phyloP scores from a whole-genome alignment of 139 green algal species.

The Chlorella sp. region DNA sequence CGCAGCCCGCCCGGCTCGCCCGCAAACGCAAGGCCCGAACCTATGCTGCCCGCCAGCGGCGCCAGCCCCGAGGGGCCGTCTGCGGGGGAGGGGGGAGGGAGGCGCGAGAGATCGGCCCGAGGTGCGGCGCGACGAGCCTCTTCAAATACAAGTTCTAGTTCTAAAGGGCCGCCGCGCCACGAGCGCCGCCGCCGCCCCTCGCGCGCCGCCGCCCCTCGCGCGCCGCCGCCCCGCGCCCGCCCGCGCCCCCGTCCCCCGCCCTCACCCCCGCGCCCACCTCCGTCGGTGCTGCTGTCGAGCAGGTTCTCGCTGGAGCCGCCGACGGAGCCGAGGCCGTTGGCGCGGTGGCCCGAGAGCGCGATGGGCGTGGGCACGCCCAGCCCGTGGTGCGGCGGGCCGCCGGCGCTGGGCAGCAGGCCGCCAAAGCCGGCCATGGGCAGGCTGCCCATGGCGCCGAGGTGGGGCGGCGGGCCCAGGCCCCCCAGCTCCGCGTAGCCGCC shows the following conservation, averaged over 20 bases:
- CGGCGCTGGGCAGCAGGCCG: constrained; percentile 1
- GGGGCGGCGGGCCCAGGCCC: constrained; percentile 12
- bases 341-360: constrained; percentile 13
- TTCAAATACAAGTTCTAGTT: constrained; percentile 3
- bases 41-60: constrained; percentile 6
- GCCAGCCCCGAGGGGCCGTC: constrained; percentile 16
- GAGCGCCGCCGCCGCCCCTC: no score
- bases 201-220: no score
- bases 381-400: not conserved
- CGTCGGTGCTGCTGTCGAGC: constrained; percentile 6
- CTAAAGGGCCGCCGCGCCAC: no score
- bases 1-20: not conserved
- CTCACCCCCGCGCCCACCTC: no score
- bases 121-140: no score
- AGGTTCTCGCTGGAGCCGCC: constrained; percentile 28
- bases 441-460: constrained; percentile 20
- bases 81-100: not conserved
- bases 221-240: no score
- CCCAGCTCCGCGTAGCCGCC: constrained; percentile 18
- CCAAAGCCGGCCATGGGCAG: constrained; percentile 6
- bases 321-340: constrained; percentile 9
- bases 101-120: not conserved
- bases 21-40: not conserved
- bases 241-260: no score
- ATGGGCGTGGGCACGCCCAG: constrained; percentile 13